Percentiles rank a stretch among this genome's conserved stretches.
phyloP scores from a whole-genome alignment of 331 rosid genomes.

The Dryas integrifolia region DNA sequence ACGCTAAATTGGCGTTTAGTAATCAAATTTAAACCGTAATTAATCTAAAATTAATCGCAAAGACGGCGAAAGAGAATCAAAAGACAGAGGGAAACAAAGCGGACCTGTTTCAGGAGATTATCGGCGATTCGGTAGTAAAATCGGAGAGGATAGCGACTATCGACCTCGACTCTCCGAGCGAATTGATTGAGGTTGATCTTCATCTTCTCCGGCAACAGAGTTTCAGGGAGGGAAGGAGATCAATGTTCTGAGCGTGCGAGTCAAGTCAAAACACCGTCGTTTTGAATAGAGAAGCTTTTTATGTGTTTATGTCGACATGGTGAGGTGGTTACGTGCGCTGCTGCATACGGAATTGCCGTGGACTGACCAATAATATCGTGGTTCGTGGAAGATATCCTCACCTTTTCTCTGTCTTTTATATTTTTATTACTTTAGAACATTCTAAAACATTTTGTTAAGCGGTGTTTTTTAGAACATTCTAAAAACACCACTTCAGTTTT shows the following conservation, averaged over 20 bases:
- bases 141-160: slow-evolving; percentile 75
- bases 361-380: not conserved
- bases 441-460: too few relatives aligned
- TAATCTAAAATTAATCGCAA: not conserved
- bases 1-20: not conserved
- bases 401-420: too few relatives aligned
- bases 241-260: not conserved
- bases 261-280: slow-evolving; percentile 18
- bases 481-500: too few relatives aligned
- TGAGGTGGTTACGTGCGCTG: slow-evolving; percentile 14
- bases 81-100: not conserved
- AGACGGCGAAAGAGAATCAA: not conserved
- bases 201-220: slow-evolving; percentile 43
- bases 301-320: slow-evolving; percentile 32
- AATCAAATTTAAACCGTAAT: not conserved
- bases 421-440: too few relatives aligned
- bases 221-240: slow-evolving; percentile 3
- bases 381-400: too few relatives aligned
- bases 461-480: too few relatives aligned
- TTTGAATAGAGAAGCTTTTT: not conserved
- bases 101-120: slow-evolving; percentile 88
- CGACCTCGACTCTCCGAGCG: slow-evolving; percentile 72
- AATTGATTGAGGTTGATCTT: slow-evolving; percentile 60
- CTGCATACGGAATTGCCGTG: not conserved
- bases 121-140: slow-evolving; percentile 88